Conservation (phyloP, 371 early-diverging fungal genomes). For the Lichtheimia ornata region DNA sequence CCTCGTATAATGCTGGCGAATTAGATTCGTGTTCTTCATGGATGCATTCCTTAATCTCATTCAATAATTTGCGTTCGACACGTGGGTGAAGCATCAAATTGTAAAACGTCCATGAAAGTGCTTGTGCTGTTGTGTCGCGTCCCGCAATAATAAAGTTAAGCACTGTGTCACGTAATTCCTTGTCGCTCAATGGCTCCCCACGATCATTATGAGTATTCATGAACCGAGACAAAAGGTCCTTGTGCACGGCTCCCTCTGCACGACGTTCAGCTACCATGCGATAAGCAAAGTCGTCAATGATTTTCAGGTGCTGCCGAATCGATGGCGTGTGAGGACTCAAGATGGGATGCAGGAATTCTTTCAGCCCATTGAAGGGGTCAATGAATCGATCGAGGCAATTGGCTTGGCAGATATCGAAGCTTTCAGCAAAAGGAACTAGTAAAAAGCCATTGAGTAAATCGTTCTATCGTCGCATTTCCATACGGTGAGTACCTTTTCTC, state of each 20-base stretch:
- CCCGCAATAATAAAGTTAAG: slow-evolving; percentile 72
- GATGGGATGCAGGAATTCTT: slow-evolving; percentile 23
- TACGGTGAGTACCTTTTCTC: slow-evolving; percentile 9
- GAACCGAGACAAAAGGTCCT: slow-evolving; percentile 64
- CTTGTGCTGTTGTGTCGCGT: slow-evolving; percentile 74
- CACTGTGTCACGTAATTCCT: slow-evolving; percentile 58
- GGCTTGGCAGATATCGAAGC: slow-evolving; percentile 56
- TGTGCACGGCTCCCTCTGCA: slow-evolving; percentile 23
- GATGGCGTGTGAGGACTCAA: slow-evolving; percentile 18
- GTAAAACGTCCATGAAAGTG: slow-evolving; percentile 71
- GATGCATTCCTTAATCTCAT: slow-evolving; percentile 54
- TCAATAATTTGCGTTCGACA: slow-evolving; percentile 53
- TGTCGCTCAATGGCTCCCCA: slow-evolving; percentile 49
- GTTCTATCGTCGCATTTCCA: no score
- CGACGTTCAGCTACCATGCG: slow-evolving; percentile 45
- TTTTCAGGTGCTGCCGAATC: slow-evolving; percentile 37
- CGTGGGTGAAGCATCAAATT: slow-evolving; percentile 47
- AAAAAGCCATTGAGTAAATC: no score
- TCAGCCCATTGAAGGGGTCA: slow-evolving; percentile 37
- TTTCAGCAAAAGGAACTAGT: slow-evolving; percentile 50
- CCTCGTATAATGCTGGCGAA: slow-evolving; percentile 39
- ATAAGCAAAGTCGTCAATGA: slow-evolving; percentile 50
- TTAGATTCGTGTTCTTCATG: slow-evolving; percentile 36
- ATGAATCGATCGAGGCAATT: slow-evolving; percentile 36
- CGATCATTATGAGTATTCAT: slow-evolving; percentile 57